Evolutionary conservation across 768 basidiomycete species (phyloP).

Genomic region (Tylopilus plumbeoviolaceoides): DNA sequence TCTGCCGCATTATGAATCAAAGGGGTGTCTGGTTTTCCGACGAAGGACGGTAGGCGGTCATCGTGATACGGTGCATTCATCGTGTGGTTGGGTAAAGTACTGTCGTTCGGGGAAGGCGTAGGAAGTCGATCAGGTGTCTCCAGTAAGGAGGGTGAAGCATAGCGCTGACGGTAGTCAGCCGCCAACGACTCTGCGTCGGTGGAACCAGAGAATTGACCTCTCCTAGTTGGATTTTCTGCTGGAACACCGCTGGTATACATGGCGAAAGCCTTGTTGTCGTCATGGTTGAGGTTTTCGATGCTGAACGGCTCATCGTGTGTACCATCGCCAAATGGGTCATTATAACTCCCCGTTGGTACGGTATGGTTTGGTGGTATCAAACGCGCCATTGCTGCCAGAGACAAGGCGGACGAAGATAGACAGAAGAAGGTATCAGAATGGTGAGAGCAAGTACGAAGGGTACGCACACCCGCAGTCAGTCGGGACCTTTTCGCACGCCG

Average conservation of each 20-base stretch:
- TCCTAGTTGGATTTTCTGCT: conserved; percentile 8
- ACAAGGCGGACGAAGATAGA: conserved; percentile 13
- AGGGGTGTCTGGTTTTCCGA: conserved; percentile 28
- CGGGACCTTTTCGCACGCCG: conserved; percentile 21
- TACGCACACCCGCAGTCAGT: neutral
- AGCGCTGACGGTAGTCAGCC: conserved; percentile 25
- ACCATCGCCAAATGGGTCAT: conserved; percentile 28
- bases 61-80: conserved; percentile 22
- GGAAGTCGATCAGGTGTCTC: conserved; percentile 12
- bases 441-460: neutral
- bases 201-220: conserved; percentile 4
- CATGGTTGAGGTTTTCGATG: conserved; percentile 6
- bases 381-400: conserved; percentile 26
- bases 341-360: conserved; percentile 9
- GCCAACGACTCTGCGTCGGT: conserved; percentile 25
- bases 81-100: neutral
- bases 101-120: conserved; percentile 14
- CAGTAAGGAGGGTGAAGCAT: conserved; percentile 12
- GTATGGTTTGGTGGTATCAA: conserved; percentile 7
- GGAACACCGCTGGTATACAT: conserved; percentile 21
- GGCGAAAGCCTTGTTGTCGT: conserved; percentile 19
- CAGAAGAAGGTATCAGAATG: neutral
- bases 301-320: conserved; percentile 21
- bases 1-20: conserved; percentile 47
- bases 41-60: conserved; percentile 15